These are phyloP conservation scores for Tylopilus felleus DNA, from an alignment of 768 basidiomycete genomes.

Conservation along the genomic window DNA sequence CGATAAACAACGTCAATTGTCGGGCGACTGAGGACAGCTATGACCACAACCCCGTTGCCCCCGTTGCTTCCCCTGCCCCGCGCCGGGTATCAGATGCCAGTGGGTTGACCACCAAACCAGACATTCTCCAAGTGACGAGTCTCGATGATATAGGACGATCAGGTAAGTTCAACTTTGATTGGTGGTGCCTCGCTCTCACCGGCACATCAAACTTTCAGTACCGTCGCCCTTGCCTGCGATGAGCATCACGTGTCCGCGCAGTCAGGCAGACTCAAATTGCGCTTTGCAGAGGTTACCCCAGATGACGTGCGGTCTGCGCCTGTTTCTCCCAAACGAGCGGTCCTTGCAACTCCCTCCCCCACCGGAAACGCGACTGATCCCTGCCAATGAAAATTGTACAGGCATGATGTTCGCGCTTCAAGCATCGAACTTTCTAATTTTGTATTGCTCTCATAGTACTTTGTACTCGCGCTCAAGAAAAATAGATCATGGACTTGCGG, in stretches of 20 bases:
- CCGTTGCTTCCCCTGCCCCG: slow-evolving; percentile 13
- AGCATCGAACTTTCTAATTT: no score
- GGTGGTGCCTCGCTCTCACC: neutral
- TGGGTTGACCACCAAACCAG: slow-evolving; percentile 19
- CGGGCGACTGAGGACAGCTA: neutral
- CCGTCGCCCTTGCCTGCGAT: slow-evolving; percentile 44
- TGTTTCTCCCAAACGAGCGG: slow-evolving; percentile 60
- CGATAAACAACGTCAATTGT: no score
- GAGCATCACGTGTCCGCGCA: slow-evolving; percentile 56
- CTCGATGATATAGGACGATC: slow-evolving; percentile 25
- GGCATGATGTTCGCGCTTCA: no score
- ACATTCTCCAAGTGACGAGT: slow-evolving; percentile 29
- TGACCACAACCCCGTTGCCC: neutral
- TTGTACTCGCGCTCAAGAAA: no score
- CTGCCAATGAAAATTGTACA: no score
- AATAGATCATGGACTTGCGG: no score
- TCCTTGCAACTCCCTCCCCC: slow-evolving; percentile 54
- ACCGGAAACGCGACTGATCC: slow-evolving; percentile 22
- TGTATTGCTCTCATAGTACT: no score
- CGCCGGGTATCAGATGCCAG: slow-evolving; percentile 1
- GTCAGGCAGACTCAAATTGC: slow-evolving; percentile 49
- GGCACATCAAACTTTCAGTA: slow-evolving; percentile 19
- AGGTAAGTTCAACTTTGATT: slow-evolving; percentile 8
- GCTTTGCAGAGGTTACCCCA: slow-evolving; percentile 73
- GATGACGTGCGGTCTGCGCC: slow-evolving; percentile 78